Conservation (phyloP, 2,329 filamentous ascomycete genomes). For the Monilinia fructigena region DNA sequence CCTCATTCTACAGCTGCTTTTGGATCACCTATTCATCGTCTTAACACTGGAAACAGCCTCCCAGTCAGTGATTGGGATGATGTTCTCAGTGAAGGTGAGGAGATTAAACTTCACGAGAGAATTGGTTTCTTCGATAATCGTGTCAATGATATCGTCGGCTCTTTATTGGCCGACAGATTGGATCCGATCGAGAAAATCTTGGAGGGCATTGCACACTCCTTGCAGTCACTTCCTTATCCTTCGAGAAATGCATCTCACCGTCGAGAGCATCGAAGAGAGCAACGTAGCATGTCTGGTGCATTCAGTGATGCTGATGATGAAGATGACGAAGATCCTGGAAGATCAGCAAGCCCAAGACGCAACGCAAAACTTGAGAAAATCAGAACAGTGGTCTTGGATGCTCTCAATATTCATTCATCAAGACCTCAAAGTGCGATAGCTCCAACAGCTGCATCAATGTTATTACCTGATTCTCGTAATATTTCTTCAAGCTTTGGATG, state of each 20-base stretch:
- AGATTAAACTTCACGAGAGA: conserved; percentile 76
- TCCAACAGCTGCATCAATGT: conserved; percentile 32
- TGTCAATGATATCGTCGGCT: conserved; percentile 82
- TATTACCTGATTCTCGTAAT: conserved; percentile 43
- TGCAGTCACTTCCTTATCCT: conserved; percentile 53
- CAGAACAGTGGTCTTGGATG: conserved; percentile 69
- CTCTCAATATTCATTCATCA: conserved; percentile 59
- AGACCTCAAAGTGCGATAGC: conserved; percentile 38
- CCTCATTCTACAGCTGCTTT: conserved; percentile 45
- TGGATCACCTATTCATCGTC: conserved; percentile 58
- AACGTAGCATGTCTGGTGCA: conserved; percentile 69
- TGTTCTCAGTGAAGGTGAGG: conserved; percentile 76
- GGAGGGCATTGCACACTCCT: conserved; percentile 68
- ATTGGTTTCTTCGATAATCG: conserved; percentile 88
- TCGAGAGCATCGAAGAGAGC: conserved; percentile 56
- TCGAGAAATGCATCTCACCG: conserved; percentile 55
- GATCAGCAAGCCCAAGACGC: conserved; percentile 73
- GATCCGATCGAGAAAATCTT: conserved; percentile 80
- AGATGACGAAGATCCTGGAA: conserved; percentile 63
- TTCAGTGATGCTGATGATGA: conserved; percentile 89
- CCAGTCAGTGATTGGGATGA: conserved; percentile 91
- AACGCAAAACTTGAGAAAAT: conserved; percentile 85
- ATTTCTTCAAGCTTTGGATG: conserved; percentile 69
- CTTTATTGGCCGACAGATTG: conserved; percentile 71
- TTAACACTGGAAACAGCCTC: conserved; percentile 62